phyloP scores from a whole-genome alignment of 1,284 basidiomycete genomes.

The Fomitopsis palustris region DNA sequence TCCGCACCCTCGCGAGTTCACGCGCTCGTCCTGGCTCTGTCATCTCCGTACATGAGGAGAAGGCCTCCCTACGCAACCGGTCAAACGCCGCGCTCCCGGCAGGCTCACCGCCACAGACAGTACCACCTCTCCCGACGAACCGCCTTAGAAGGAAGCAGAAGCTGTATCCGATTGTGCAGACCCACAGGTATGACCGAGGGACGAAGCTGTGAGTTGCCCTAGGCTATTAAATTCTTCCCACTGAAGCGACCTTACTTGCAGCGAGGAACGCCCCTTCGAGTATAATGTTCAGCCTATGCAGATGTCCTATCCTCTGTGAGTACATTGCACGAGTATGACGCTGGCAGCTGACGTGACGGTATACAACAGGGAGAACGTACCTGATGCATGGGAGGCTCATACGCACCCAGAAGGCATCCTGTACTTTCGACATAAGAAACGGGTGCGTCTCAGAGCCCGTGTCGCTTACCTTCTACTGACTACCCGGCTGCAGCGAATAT shows the following conservation, averaged over 20 bases:
- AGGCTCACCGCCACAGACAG: not conserved
- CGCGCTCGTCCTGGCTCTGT: not conserved
- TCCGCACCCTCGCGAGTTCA: not conserved
- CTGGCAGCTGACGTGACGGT: not conserved
- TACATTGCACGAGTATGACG: not conserved
- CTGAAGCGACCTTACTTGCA: not conserved
- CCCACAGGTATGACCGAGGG: constrained; percentile 18
- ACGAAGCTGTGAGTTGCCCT: constrained; percentile 9
- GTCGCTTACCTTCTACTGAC: not conserved
- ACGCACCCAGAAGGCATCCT: constrained; percentile 27
- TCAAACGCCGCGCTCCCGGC: constrained; percentile 9
- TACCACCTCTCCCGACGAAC: not conserved
- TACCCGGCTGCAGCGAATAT: constrained; percentile 13
- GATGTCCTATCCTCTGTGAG: constrained; percentile 13
- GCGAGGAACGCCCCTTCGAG: not conserved
- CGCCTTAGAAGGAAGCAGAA: constrained; percentile 1
- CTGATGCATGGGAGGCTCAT: constrained; percentile 19
- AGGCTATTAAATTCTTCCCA: not conserved
- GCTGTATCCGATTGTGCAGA: constrained; percentile 12
- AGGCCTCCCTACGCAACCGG: constrained; percentile 2
- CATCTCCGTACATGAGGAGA: not conserved
- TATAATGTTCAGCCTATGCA: constrained; percentile 14
- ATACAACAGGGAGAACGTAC: constrained; percentile 12
- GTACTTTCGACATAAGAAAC: constrained; percentile 22
- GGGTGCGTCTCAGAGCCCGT: constrained; percentile 12